These are phyloP conservation scores for Gossypium ekmanianum DNA, from an alignment of 345 rosid species.

Conservation along the genomic window DNA sequence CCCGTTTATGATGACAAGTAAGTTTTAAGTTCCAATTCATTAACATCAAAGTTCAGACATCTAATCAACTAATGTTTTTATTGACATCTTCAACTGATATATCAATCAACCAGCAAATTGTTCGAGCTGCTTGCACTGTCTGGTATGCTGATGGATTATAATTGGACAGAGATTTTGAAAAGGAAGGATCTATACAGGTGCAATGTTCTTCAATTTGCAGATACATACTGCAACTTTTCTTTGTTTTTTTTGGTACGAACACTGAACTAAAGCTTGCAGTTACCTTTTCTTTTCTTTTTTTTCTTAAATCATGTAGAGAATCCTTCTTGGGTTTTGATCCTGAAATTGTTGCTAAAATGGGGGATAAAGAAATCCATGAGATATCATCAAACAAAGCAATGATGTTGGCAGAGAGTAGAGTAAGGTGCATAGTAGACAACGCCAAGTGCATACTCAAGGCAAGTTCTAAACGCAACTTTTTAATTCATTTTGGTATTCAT, in stretches of 20 bases:
- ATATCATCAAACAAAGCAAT: slow-evolving; percentile 70
- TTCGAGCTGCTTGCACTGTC: slow-evolving; percentile 87
- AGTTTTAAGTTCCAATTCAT: slow-evolving; percentile 23
- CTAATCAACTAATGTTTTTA: not conserved
- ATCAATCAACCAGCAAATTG: slow-evolving; percentile 50
- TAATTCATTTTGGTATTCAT: not conserved
- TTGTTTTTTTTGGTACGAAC: not conserved
- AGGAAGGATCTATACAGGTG: slow-evolving; percentile 70
- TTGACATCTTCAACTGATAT: not conserved
- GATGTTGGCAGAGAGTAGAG: slow-evolving; percentile 74
- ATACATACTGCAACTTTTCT: not conserved
- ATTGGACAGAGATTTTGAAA: slow-evolving; percentile 93
- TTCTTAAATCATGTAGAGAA: slow-evolving; percentile 39
- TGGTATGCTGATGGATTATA: slow-evolving; percentile 96
- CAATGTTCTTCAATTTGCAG: not conserved
- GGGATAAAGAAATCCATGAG: slow-evolving; percentile 68
- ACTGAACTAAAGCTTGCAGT: slow-evolving; percentile 12
- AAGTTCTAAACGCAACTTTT: slow-evolving; percentile 21
- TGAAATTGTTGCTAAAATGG: slow-evolving; percentile 68
- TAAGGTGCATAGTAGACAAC: slow-evolving; percentile 81
- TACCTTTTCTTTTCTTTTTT: not conserved
- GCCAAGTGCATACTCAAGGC: slow-evolving; percentile 86
- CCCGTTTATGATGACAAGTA: slow-evolving; percentile 93
- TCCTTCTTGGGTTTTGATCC: slow-evolving; percentile 79
- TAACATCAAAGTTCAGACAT: not conserved